Conservation (phyloP, 345 rosid species). For the Hibiscus tridactylites region DNA sequence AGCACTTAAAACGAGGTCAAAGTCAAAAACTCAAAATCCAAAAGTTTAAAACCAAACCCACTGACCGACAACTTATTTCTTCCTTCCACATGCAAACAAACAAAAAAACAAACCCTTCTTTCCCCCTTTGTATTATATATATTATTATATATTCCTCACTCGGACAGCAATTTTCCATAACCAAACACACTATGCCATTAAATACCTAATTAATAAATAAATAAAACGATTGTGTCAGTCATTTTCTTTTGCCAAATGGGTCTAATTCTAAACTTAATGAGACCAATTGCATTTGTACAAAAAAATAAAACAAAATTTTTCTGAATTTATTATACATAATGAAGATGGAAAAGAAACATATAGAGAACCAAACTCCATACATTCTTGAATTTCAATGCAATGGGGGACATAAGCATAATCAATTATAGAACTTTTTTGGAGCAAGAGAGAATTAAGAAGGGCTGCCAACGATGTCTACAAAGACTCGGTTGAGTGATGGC, state of each 20-base stretch:
- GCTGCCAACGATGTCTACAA: constrained; percentile 31
- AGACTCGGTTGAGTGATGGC: constrained; percentile 27
- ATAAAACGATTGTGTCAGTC: background rate
- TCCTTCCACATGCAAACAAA: constrained; percentile 18
- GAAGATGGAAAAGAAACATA: constrained; percentile 1
- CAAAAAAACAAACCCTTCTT: background rate
- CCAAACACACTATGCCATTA: background rate
- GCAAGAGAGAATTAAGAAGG: constrained; percentile 18
- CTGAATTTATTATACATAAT: constrained; percentile 16
- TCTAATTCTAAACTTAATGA: background rate
- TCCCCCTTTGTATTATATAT: too few species aligned
- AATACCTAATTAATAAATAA: background rate
- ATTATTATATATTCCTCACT: background rate
- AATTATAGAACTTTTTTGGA: constrained; percentile 7
- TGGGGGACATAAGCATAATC: constrained; percentile 13
- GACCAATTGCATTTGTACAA: background rate
- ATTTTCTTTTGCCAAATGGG: background rate
- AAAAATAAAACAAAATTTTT: constrained; percentile 12
- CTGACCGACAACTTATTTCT: constrained; percentile 25
- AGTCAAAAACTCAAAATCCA: constrained; percentile 36
- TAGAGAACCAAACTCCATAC: constrained; percentile 5
- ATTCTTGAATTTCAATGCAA: constrained; percentile 5
- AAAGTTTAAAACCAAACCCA: constrained; percentile 16
- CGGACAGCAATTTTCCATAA: constrained; percentile 2
- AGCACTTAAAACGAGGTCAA: constrained; percentile 41